Base-by-base conservation (phyloP, 306 rosid species). In the Pachyrhizus erosus region DNA sequence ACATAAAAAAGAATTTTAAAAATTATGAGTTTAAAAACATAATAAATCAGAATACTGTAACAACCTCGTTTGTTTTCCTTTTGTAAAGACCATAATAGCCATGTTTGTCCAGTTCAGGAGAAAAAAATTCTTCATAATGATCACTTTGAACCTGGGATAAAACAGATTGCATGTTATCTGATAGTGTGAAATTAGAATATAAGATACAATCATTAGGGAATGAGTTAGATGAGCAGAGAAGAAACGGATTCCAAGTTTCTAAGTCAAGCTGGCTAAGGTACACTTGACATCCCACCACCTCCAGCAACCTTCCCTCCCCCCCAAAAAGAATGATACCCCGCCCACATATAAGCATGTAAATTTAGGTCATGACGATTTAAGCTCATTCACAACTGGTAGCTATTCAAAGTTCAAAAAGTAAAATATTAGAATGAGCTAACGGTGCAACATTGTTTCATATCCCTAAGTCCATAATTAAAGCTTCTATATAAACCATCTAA, bases 61-160 rank as follows among this genome's bases (percentile, higher is more conserved):
- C 80, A 80, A 94, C 98, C 99, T 96, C 99, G 24, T 89, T 93
- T 31, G 99, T 96, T 87, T 96, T 96, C 81, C 89, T 96, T 90
- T 93, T 96, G 75, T 92, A 96, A 69, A 94, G 87, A 52, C 98
- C 99, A 70, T 89, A 88, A 86, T 93, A 96, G 57, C 99, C 98
- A 85, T 96, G 99, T 86, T 96, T 96, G 87, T 96, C 98, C 82
- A 96, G 89, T 90, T 96, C 99, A 27, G 99, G 98, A 18, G 97
- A 84, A 39, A 93, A 96, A 87, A 91, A 96, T 42, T 96, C 99
- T 46, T 93, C 97, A 13, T 89, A 96, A 79, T 93, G 99, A 81
- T 93, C 97, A 42, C 87, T 93, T 86, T 94, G 99, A 85, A 96
- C 97, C 99, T 96, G 92, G 9, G 29, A 57, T 5, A 58, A 18